Percentiles rank a stretch among this genome's conserved stretches.
Evolutionary conservation across 2,329 filamentous ascomycete genomes (phyloP).

Genomic region (Colletotrichum siamense): DNA sequence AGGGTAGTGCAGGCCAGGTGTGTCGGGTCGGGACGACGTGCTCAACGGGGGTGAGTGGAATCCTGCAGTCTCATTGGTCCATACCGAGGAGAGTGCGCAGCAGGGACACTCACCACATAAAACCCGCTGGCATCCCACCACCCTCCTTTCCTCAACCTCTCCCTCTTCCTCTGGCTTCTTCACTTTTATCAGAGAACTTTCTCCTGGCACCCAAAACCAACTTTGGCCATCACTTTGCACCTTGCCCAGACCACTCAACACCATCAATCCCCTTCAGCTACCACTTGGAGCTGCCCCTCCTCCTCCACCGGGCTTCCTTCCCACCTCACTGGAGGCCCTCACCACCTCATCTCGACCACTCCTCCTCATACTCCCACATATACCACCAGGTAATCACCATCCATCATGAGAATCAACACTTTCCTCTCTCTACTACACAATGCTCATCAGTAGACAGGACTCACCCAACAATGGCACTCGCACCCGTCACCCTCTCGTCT

Average conservation of each 20-base stretch:
- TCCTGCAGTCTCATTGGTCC: conserved; percentile 14
- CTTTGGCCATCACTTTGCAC: conserved; percentile 3
- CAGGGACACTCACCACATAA: conserved; percentile 23
- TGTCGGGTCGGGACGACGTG: not conserved
- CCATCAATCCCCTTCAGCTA: not conserved
- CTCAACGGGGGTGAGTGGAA: not conserved
- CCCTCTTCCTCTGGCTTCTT: not conserved
- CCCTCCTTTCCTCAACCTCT: conserved; percentile 9
- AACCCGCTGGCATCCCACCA: conserved; percentile 19
- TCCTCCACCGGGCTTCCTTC: not conserved
- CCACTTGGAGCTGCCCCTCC: not conserved
- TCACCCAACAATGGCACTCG: not conserved
- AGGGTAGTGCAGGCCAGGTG: not conserved
- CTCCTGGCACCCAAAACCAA: not conserved
- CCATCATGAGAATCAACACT: not conserved
- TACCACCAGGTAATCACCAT: not conserved
- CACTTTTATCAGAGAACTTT: not conserved
- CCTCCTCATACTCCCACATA: not conserved
- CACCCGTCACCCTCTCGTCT: not conserved
- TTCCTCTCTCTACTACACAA: not conserved
- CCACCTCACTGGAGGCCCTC: not conserved
- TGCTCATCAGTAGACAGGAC: not conserved
- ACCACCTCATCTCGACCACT: not conserved
- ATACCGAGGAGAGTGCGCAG: conserved; percentile 1
- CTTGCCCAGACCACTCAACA: not conserved